Evolutionary conservation across 2,329 filamentous ascomycete genomes (phyloP), one percentile per base, ranked within the genome.

Genomic region (Aureobasidium pullulans): DNA sequence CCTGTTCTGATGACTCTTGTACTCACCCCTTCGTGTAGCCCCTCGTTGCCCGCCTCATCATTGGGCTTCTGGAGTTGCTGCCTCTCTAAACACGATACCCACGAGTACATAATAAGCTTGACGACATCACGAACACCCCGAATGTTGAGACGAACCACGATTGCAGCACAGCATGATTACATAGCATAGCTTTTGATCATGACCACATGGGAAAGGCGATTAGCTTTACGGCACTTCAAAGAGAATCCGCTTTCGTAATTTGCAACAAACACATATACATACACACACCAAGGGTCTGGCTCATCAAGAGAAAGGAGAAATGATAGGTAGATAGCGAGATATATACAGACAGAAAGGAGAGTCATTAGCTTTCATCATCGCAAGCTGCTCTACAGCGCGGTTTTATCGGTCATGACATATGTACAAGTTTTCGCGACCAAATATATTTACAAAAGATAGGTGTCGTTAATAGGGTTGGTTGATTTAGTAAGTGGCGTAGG

Each of bases 401-500:
- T 42, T 34, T 42, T 13, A 11, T 29, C 37, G 37, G 13, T 54
- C 39, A 15, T 39, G 16, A 54, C 43, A 42, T 40, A 54, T 42
- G 29, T 54, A 43, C 39, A 54, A 4, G 34, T 42, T 43, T 28
- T 43, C 23, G 11, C 7, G 37, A 32, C 29, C 50, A 34, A 23
- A 7, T 9, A 52, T 54, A 34, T 54, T 15, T 43, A 43, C 28
- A 43, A 36, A 16, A 8, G 5, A 15, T 23, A 9, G 23, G 15
- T 16, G 19, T 39, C 19, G 44, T 2, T 23, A 44, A 9, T 42
- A n/a, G 39, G 11, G 6, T 15, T 3, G 23, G 23, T 23, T 23
- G 7, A 11, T 16, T 32, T 15, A 59, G 16, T 54, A 60, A 19
- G 46, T 59, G 23, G 73, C 74, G 68, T 76, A 77, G 6, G 64